Evolutionary conservation across 2,329 filamentous ascomycete genomes (phyloP).

Genomic region (Thielaviopsis musarum): DNA sequence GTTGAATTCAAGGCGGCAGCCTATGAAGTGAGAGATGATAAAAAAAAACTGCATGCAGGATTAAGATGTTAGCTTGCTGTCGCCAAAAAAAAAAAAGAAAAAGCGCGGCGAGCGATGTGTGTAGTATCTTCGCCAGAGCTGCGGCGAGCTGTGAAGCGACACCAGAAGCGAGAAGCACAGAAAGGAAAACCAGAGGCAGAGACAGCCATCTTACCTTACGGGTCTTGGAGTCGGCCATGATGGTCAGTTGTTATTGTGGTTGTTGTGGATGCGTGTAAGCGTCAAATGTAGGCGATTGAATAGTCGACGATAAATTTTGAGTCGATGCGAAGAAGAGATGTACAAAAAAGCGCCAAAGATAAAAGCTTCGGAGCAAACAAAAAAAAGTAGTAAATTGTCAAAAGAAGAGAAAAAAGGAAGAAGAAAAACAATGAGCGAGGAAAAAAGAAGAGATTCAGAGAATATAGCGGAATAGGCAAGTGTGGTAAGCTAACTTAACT

Average conservation of each 20-base stretch:
- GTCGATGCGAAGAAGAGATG: neutral
- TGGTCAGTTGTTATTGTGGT: neutral
- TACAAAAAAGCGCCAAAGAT: neutral
- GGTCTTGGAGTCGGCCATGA: constrained; percentile 10
- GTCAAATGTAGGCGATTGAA: no score
- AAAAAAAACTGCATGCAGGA: no score
- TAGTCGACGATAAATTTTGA: neutral
- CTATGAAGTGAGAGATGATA: no score
- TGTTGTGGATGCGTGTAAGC: no score
- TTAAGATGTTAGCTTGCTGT: no score
- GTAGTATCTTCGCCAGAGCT: no score
- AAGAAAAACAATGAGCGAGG: neutral
- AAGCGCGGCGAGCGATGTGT: no score
- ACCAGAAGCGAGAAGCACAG: no score
- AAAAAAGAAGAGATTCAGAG: neutral
- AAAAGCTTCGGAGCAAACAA: neutral
- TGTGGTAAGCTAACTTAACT: no score
- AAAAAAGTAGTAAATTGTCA: neutral
- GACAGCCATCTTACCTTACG: constrained; percentile 5
- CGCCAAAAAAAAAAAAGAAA: no score
- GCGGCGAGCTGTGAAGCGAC: no score
- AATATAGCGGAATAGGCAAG: neutral
- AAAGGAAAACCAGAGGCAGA: neutral
- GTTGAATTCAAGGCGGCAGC: no score
- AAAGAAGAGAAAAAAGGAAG: neutral